Evolutionary conservation across 192 early-diverging fungal species (phyloP), one percentile per base, ranked within the genome.

Genomic region (Thoreauomyces humboldtii): DNA sequence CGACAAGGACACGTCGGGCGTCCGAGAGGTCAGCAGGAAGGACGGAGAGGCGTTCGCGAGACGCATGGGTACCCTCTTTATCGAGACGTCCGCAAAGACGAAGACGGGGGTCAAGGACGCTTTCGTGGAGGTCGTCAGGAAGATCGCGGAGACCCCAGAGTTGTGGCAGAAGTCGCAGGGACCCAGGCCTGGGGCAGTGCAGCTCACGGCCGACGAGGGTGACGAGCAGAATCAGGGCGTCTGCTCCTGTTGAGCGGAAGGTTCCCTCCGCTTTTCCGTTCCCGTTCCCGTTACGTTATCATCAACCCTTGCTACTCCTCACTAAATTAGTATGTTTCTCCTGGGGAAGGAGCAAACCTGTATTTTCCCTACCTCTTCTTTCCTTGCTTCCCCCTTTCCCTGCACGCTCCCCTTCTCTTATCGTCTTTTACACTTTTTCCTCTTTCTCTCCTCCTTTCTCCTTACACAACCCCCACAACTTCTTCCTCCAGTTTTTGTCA

Each of bases 81-180:
- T 96, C 35, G 96, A 99, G 74, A 91, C 93, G 46, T 93, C 91
- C 61, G 96, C 96, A 59, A 99, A 98, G 80, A 96, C 94, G 15
- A 90, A 81, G 59, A 74, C 86, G 45, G 94, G 94, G 29, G 94
- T 99, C 14, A 80, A 88, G 69, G 92, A 99, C 72, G 94, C 92
- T 7, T 92, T 99, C 63, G 90, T 91, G 55, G 93, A 95, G 73
- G 81, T 99, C 34, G 96, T 97, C 19, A 81, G 83, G 63, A 27
- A 76, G 72, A 78, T 78, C 53, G 50, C 61, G 14, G 76, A 72
- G 55, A 78, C 70, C 15, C 70, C 76, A 34, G 47, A 61, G 21
- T 37, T 74, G 52, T 74, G 73, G 73, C 68, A 70, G 41, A 69
- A 69, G 43, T 57, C 47, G 46, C 58, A 58, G 50, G 65, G 56